Base-by-base conservation (phyloP, 768 basidiomycete genomes). In the Hemileccinum impolitum region DNA sequence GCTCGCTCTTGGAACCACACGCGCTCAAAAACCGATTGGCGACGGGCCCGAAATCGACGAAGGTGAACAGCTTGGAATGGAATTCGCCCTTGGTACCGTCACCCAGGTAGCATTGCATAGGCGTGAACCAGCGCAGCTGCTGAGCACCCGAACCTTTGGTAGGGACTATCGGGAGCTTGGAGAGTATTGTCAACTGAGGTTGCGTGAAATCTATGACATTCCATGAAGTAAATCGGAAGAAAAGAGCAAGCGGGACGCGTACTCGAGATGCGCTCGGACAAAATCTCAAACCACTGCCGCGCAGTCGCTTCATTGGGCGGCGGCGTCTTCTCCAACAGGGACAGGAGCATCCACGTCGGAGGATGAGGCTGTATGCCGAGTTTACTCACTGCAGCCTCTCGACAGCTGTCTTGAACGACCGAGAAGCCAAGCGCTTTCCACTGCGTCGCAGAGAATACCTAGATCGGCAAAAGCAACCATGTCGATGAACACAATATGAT, bases 1-100 rank as follows among this genome's bases (percentile, higher is more conserved):
- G 94, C 60, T 93, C 90, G 37, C 79, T 83, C 60, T 84, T 87
- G 14, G 94, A 90, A 11, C 96, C 95, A 57, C 91, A 91, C 3
- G 88, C 85, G 45, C 77, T 79, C 39, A 99, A 73, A 69, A 99
- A 97, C 4, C 78, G 74, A 56, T 94, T 95, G 21, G 87, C 95
- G 5, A 75, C 71, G 1, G 76, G 62, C 2, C 94, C 94, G 62
- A 95, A 96, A 64, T 95, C 85, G 43, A 98, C 82, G 58, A 94
- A 96, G 30, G 80, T 76, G 61, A 97, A 96, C 1, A 95, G 70
- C 54, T 86, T 85, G 3, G 86, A 85, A 60, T 90, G 87, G 35
- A 92, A 81, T 31, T 77, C 74, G 21, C 78, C 76, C 21, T 74
- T 70, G 15, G 72, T 66, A 43, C 74, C 70, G 25, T 74, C 71